phyloP scores from a whole-genome alignment of 108 stramenopile species.

The Conticribra weissflogii region DNA sequence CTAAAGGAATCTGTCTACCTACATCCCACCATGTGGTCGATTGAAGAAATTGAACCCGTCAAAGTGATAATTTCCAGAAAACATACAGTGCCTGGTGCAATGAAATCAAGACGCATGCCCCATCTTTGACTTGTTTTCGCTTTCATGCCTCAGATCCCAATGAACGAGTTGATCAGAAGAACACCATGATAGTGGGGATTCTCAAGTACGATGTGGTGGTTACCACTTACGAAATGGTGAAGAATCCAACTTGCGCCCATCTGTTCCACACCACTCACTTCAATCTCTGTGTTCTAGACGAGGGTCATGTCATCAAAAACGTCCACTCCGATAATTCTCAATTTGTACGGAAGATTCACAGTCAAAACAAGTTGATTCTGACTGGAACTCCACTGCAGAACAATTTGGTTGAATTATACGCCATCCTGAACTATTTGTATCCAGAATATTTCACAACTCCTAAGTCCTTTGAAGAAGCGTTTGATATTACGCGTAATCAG shows the following conservation, averaged over 20 bases:
- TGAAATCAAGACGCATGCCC: constrained; percentile 84
- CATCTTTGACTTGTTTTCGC: constrained; percentile 67
- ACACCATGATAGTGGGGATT: constrained; percentile 34
- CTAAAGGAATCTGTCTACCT: too few relatives aligned
- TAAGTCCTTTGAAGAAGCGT: constrained; percentile 74
- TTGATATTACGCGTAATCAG: constrained; percentile 71
- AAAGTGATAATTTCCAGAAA: too few relatives aligned
- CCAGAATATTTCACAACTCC: constrained; percentile 60
- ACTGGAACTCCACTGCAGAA: constrained; percentile 93
- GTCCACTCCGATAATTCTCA: constrained; percentile 41
- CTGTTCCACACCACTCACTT: constrained; percentile 44
- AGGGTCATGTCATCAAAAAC: constrained; percentile 86
- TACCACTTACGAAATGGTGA: constrained; percentile 72
- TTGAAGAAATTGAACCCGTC: too few relatives aligned
- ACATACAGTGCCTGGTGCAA: constrained; percentile 88
- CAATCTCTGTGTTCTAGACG: constrained; percentile 79
- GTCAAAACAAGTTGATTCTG: constrained; percentile 51
- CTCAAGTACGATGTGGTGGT: constrained; percentile 62
- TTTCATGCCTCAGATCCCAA: constrained; percentile 64
- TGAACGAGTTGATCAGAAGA: constrained; percentile 46
- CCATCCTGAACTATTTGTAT: constrained; percentile 72
- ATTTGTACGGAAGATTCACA: constrained; percentile 60
- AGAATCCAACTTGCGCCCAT: constrained; percentile 52
- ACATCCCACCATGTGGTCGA: too few relatives aligned
- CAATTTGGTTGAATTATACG: constrained; percentile 77